These are phyloP conservation scores for Postia placenta DNA, from an alignment of 768 basidiomycete genomes.

Conservation along the genomic window DNA sequence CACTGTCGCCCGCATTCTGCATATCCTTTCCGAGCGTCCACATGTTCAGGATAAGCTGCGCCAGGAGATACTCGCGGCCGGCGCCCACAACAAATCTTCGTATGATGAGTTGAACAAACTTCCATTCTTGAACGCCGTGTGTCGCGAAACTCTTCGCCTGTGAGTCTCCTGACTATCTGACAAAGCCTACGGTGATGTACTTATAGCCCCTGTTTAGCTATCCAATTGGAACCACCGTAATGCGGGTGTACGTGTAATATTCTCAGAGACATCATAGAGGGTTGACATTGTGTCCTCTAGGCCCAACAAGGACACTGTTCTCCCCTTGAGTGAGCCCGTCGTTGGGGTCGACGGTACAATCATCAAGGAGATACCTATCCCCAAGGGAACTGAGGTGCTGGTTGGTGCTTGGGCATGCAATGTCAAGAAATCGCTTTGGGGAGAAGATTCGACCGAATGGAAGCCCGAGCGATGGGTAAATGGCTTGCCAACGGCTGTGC, in stretches of 20 bases:
- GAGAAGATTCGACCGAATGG: too few species aligned
- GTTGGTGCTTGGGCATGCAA: constrained; percentile 45
- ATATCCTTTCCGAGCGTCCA: constrained; percentile 21
- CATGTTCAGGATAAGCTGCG: constrained; percentile 28
- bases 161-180: constrained; percentile 24
- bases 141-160: constrained; percentile 51
- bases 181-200: too few species aligned
- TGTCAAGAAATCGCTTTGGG: constrained; percentile 43
- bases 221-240: neutral
- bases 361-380: too few species aligned
- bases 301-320: constrained; percentile 47
- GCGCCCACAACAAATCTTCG: constrained; percentile 28
- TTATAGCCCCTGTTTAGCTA: neutral
- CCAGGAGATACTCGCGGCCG: constrained; percentile 11
- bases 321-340: constrained; percentile 50
- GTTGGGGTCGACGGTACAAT: constrained; percentile 34
- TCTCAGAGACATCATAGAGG: neutral
- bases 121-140: constrained; percentile 57
- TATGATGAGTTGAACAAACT: constrained; percentile 21
- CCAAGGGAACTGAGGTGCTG: constrained; percentile 39
- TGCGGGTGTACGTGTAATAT: constrained; percentile 20
- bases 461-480: constrained; percentile 60
- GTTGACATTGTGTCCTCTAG: constrained; percentile 4
- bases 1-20: constrained; percentile 14
- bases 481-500: constrained; percentile 12